phyloP scores from a whole-genome alignment of 257 asterid species.

The Coffea eugenioides region DNA sequence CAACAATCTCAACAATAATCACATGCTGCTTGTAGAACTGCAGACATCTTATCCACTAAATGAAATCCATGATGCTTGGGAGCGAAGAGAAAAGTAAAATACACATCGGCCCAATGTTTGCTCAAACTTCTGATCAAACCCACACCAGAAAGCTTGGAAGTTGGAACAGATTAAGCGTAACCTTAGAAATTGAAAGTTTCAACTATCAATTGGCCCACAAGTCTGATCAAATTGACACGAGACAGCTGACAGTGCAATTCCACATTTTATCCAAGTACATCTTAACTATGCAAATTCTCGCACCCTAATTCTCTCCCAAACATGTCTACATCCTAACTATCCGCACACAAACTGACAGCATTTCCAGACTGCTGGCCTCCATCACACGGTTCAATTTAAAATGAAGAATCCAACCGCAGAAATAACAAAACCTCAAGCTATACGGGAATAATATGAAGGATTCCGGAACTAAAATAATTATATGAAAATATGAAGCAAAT shows the following conservation, averaged over 20 bases:
- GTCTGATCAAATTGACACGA: neutral
- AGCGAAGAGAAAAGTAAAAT: neutral
- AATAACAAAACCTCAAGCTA: neutral
- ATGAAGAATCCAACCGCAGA: neutral
- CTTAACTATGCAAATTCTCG: neutral
- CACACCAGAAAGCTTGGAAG: too few species aligned
- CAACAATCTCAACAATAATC: neutral
- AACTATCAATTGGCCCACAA: neutral
- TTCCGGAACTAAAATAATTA: neutral
- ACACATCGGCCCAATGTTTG: neutral
- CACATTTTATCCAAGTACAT: neutral
- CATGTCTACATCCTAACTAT: too few species aligned
- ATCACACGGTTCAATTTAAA: neutral
- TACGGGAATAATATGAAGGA: neutral
- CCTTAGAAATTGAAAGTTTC: neutral
- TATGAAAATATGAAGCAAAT: neutral
- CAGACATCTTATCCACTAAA: neutral
- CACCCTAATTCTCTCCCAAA: neutral
- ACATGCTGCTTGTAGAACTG: neutral
- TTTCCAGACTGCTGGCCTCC: neutral
- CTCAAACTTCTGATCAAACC: too few species aligned
- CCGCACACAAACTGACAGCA: neutral
- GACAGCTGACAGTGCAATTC: neutral
- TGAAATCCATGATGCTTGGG: neutral
- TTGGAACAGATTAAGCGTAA: too few species aligned